Evolutionary conservation across 2,329 filamentous ascomycete genomes (phyloP).

Genomic region (Monascus ruber): DNA sequence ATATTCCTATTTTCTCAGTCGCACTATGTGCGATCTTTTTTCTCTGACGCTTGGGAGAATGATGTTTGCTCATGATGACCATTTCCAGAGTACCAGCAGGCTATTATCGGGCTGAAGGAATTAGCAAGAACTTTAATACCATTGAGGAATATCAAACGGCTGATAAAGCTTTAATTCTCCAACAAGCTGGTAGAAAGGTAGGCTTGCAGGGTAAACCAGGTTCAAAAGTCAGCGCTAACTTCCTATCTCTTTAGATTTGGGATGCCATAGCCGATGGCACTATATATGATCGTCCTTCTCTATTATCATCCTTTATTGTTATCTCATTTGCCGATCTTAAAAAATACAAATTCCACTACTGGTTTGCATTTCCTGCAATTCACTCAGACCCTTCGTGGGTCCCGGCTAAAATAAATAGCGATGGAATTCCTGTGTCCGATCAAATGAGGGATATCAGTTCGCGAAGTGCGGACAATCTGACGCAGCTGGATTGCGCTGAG

Average conservation of each 20-base stretch:
- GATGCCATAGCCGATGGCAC: constrained; percentile 93
- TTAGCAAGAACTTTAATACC: constrained; percentile 93
- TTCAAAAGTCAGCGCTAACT: constrained; percentile 3
- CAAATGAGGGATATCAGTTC: constrained; percentile 1
- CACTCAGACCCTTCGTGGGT: constrained; percentile 82
- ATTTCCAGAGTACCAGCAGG: constrained; percentile 51
- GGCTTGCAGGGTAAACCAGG: constrained; percentile 9
- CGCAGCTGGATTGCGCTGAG: constrained; percentile 58
- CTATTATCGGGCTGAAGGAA: constrained; percentile 75
- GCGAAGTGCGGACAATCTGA: constrained; percentile 35
- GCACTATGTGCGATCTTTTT: too few species aligned
- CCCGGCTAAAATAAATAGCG: constrained; percentile 30
- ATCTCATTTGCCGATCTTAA: constrained; percentile 93
- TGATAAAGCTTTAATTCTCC: constrained; percentile 67
- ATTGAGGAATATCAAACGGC: constrained; percentile 81
- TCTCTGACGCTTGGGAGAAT: too few species aligned
- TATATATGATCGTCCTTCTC: constrained; percentile 87
- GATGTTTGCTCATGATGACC: constrained; percentile 1
- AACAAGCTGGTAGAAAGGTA: constrained; percentile 68
- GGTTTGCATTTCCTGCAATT: constrained; percentile 90
- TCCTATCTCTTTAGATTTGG: constrained; percentile 62
- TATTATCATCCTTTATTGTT: constrained; percentile 78
- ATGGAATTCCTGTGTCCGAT: constrained; percentile 9
- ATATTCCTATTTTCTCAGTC: background rate
- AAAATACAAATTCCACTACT: constrained; percentile 96